These are phyloP conservation scores for Colletotrichum magnum DNA, from an alignment of 2,329 filamentous ascomycete genomes.

Conservation along the genomic window DNA sequence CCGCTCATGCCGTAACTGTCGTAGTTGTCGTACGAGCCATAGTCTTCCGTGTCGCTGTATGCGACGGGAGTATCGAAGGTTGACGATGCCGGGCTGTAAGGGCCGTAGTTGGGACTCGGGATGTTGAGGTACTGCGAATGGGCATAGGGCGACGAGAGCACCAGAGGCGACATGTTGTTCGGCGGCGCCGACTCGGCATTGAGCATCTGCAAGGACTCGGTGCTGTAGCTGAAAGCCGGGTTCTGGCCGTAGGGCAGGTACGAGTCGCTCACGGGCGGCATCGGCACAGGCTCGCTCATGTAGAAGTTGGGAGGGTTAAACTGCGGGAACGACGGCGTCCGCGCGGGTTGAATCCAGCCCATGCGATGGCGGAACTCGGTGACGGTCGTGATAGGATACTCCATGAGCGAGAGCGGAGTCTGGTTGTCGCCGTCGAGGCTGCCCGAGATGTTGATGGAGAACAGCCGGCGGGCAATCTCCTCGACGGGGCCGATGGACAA, in stretches of 20 bases:
- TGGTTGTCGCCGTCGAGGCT: slow-evolving; percentile 70
- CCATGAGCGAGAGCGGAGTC: slow-evolving; percentile 77
- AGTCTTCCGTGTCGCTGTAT: slow-evolving; percentile 75
- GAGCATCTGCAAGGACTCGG: slow-evolving; percentile 72
- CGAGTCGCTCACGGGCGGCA: slow-evolving; percentile 57
- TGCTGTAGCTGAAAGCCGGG: slow-evolving; percentile 74
- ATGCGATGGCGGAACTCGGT: slow-evolving; percentile 78
- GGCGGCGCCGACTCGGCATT: slow-evolving; percentile 62
- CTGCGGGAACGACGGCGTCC: slow-evolving; percentile 73
- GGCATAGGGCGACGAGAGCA: slow-evolving; percentile 69
- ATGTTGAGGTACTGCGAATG: slow-evolving; percentile 73
- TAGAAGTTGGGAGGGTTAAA: slow-evolving; percentile 71
- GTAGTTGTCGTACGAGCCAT: slow-evolving; percentile 55
- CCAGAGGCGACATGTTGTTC: slow-evolving; percentile 67
- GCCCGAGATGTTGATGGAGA: slow-evolving; percentile 75
- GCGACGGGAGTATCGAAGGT: slow-evolving; percentile 73
- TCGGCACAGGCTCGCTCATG: slow-evolving; percentile 59
- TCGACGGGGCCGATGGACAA: slow-evolving; percentile 86
- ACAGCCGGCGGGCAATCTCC: slow-evolving; percentile 84
- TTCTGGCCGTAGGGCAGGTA: slow-evolving; percentile 69
- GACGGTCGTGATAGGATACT: slow-evolving; percentile 79
- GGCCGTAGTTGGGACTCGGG: slow-evolving; percentile 72
- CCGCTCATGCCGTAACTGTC: slow-evolving; percentile 63
- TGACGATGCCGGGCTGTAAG: slow-evolving; percentile 75
- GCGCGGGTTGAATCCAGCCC: slow-evolving; percentile 74